Evolutionary conservation across 768 basidiomycete genomes (phyloP), one percentile per base, ranked within the genome.

Genomic region (Leccinum obscurum): DNA sequence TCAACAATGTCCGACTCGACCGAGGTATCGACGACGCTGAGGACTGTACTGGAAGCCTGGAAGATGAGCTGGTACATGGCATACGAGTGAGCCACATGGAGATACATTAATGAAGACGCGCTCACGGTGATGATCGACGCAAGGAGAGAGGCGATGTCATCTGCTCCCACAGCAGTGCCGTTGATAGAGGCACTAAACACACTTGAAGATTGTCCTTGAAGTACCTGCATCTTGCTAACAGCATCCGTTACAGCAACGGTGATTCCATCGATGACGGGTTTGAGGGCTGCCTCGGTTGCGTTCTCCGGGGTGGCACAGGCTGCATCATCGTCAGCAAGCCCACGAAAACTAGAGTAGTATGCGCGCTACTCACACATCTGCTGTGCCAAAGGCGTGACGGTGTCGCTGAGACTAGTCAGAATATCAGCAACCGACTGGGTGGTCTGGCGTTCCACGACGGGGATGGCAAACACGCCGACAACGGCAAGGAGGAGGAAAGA

Each of bases 241-340:
- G 64, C 56, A 34, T 15, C 11, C 1, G 39, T 60, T 28, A 65
- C 56, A 24, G 65, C 54, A 0, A 39, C 30, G 20, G n/a, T 55
- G 11, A 65, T 66, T 8, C n/a, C 15, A 17, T 39, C 6, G n/a
- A 66, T 55, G 52, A 66, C 52, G 20, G 57, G 49, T 1, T 5
- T 37, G 49, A 66, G 44, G 9, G 2, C 52, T 8, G 2, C 60
- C 48, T 58, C n/a, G 4, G 65, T 66, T 24, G 64, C 64, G 20
- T 63, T 66, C 20, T 51, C 35, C 6, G 52, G 1, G 14, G 32
- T 66, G 15, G 61, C 64, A 44, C 54, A 66, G 7, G 37, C 65
- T 66, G 37, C 14, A 50, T 24, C 46, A 44, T 52, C 17, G 10
- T 62, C 39, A 52, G 52, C 14, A 41, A 26, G 28, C 8, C 2